These are phyloP conservation scores for Mycena kentingensis DNA, from an alignment of 768 basidiomycete species.

Conservation along the genomic window DNA sequence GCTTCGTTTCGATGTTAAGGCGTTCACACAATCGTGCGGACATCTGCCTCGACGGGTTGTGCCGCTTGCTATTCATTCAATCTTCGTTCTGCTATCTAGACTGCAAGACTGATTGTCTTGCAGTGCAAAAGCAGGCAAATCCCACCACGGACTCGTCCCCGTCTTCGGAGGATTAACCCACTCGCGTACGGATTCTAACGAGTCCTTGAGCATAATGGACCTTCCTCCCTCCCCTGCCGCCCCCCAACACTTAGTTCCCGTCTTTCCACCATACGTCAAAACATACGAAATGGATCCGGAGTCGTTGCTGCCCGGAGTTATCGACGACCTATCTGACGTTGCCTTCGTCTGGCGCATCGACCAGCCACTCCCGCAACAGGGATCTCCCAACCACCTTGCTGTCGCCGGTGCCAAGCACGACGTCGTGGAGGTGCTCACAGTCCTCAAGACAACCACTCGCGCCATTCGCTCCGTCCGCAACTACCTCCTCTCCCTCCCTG, in stretches of 20 bases:
- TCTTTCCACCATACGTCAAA: constrained; percentile 59
- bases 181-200: constrained; percentile 42
- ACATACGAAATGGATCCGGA: constrained; percentile 76
- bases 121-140: constrained; percentile 44
- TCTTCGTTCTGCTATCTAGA: constrained; percentile 5
- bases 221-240: constrained; percentile 71
- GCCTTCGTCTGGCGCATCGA: constrained; percentile 64
- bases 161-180: constrained; percentile 67
- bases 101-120: constrained; percentile 20
- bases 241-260: constrained; percentile 46
- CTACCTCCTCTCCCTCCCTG: constrained; percentile 80
- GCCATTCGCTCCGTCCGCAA: constrained; percentile 83
- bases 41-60: constrained; percentile 5
- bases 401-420: constrained; percentile 24
- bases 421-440: constrained; percentile 57
- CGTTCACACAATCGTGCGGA: constrained; percentile 15
- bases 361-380: constrained; percentile 7
- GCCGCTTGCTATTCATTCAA: constrained; percentile 15
- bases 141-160: constrained; percentile 67
- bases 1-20: constrained; percentile 20
- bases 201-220: constrained; percentile 43
- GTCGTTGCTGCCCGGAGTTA: constrained; percentile 72
- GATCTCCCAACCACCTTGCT: constrained; percentile 21
- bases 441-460: constrained; percentile 77
- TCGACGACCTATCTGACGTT: constrained; percentile 70